Evolutionary conservation across 345 rosid species (phyloP), one percentile per base, ranked within the genome.

Genomic region (Cardiospermum halicacabum): DNA sequence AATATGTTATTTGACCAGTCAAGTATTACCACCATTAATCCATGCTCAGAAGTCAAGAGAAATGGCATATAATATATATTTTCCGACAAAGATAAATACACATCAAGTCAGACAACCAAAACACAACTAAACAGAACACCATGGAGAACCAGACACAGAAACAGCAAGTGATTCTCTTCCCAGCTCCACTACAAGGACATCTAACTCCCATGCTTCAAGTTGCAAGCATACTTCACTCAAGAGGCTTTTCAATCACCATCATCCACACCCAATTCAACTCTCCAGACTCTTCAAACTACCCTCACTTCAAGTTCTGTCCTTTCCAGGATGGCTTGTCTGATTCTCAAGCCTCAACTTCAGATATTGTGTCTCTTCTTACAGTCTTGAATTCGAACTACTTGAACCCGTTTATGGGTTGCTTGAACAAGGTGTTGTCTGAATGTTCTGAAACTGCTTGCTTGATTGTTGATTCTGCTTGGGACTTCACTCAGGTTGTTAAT

Each of bases 101-200:
- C n/a, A n/a, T n/a, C n/a, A n/a, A n/a, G n/a, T n/a, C n/a, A n/a
- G n/a, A n/a, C n/a, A n/a, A n/a, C n/a, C n/a, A n/a, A n/a, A n/a
- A n/a, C n/a, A n/a, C n/a, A n/a, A n/a, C n/a, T n/a, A n/a, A n/a
- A n/a, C n/a, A n/a, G n/a, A n/a, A n/a, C n/a, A n/a, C 53, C n/a
- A 60, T 60, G 64, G 64, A 26, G 51, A 11, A 3, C n/a, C 64
- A 25, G 16, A 43, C 48, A 3, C 36, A 42, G n/a, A 53, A 53
- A 42, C 30, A 37, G 15, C 26, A 34, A 42, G 25, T 60, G 28
- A 4, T 60, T 3, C 51, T 67, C 26, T 62, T 78, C 22, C 82
- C 82, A 18, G 18, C 72, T 7, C 70, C 82, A 8, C 39, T 75
- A 0, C 74, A 78, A 66, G 82, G 82, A 40, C 79, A 78, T 67